Base-by-base conservation (phyloP, 306 rosid species). In the Morella rubra region DNA sequence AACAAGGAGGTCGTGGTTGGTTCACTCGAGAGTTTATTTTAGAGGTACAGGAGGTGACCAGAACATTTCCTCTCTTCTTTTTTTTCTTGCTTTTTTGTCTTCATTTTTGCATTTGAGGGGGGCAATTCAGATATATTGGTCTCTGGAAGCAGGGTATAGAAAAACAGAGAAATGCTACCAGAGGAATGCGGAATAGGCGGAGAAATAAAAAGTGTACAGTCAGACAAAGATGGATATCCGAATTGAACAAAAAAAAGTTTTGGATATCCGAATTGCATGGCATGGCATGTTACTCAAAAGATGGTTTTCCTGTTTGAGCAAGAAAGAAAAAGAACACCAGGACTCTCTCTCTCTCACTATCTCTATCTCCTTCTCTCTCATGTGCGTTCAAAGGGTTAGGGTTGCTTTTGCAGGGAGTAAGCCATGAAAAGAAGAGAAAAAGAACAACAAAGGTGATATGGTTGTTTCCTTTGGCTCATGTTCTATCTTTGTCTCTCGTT, bases 401-500 rank as follows among this genome's bases (percentile, higher is more conserved):
- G 44, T 76, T 71, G 69, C 90, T 84, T 86, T 84, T 77, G 73
- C 86, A 84, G 86, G 5, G 84, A 53, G 71, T 47, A 66, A 61
- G 81, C 79, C 86, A 81, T 81, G 13, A 86, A 84, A 86, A 84
- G 88, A 81, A 86, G 86, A 79, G 82, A 81, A 81, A 81, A 86
- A 73, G 83, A 73, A 49, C 45, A 52, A 42, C 78, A 78, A 79
- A 78, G 84, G 51, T 70, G 85, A 73, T 69, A 44, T 76, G 78
- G 69, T 68, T 64, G 85, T 81, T 79, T 79, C 84, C 82, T 79
- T 79, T 69, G 86, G 74, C 67, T 81, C 72, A 65, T 84, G 82
- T 74, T 77, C 86, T 84, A 81, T 84, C 90, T 76, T 73, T 84
- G 80, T 81, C 87, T 74, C 75, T 79, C 79, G 19, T 64, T 55